Conservation (phyloP, 768 basidiomycete species). For the Rhodosporidiobolus odoratus region DNA sequence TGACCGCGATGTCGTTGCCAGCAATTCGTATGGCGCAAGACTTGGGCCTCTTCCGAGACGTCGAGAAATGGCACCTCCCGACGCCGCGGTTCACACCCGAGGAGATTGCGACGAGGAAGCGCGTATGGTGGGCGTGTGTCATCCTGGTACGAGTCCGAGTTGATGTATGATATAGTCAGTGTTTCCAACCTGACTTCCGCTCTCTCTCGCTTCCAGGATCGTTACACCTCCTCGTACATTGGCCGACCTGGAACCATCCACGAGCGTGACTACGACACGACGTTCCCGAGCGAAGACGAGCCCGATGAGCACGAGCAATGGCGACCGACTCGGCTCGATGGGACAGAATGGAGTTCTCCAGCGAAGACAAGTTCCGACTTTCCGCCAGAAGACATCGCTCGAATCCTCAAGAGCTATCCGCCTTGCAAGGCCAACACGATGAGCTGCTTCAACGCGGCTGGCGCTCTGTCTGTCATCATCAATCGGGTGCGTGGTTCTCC, state of each 20-base stretch:
- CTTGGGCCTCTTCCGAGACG: slow-evolving; percentile 42
- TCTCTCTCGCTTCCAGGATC: slow-evolving; percentile 4
- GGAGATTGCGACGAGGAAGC: slow-evolving; percentile 45
- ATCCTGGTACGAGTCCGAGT: too few relatives aligned
- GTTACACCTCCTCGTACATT: slow-evolving; percentile 34
- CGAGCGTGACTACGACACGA: slow-evolving; percentile 45
- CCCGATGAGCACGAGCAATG: slow-evolving; percentile 45
- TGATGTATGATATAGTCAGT: too few relatives aligned
- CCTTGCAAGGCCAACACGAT: slow-evolving; percentile 29
- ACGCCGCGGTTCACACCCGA: slow-evolving; percentile 42
- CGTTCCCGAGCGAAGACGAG: slow-evolving; percentile 42
- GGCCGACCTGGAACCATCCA: slow-evolving; percentile 38
- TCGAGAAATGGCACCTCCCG: slow-evolving; percentile 42
- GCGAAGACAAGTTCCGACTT: slow-evolving; percentile 19
- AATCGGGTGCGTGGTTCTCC: slow-evolving; percentile 26
- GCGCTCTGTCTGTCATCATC: slow-evolving; percentile 41
- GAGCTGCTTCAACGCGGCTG: slow-evolving; percentile 44
- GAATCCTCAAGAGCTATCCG: slow-evolving; percentile 17
- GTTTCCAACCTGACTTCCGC: too few relatives aligned
- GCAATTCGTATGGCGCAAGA: slow-evolving; percentile 68
- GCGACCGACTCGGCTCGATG: slow-evolving; percentile 41
- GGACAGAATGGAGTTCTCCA: slow-evolving; percentile 36
- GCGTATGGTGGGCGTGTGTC: slow-evolving; percentile 45
- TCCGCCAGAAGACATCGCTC: slow-evolving; percentile 15
- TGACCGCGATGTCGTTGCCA: too few relatives aligned